These are phyloP conservation scores for Chaetomium fimeti DNA, from an alignment of 495 filamentous ascomycete genomes.

Conservation along the genomic window DNA sequence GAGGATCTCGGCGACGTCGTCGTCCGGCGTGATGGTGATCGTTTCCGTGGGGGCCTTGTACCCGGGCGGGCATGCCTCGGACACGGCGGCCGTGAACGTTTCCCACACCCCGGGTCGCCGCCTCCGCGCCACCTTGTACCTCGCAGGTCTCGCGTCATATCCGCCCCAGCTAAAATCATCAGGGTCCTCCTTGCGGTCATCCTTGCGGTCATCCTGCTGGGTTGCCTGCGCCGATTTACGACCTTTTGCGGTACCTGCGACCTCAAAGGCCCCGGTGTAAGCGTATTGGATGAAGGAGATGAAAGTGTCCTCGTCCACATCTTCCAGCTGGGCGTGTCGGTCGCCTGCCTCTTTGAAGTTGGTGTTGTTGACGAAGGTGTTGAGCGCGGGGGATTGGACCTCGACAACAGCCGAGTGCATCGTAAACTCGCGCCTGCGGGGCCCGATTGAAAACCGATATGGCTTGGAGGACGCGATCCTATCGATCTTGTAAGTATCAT, in stretches of 20 bases:
- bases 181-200: too few relatives aligned
- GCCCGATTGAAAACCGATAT: slow-evolving; percentile 16
- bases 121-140: too few relatives aligned
- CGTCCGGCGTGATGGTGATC: not conserved
- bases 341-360: slow-evolving; percentile 23
- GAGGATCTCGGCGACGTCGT: not conserved
- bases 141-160: too few relatives aligned
- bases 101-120: not conserved
- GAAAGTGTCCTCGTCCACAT: slow-evolving; percentile 21
- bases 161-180: too few relatives aligned
- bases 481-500: not conserved
- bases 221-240: too few relatives aligned
- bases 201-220: too few relatives aligned
- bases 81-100: not conserved
- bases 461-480: slow-evolving; percentile 19
- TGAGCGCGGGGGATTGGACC: slow-evolving; percentile 1
- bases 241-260: too few relatives aligned
- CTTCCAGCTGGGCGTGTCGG: slow-evolving; percentile 1
- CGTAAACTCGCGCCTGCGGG: slow-evolving; percentile 4
- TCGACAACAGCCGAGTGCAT: slow-evolving; percentile 17
- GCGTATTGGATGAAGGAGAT: slow-evolving; percentile 13
- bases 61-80: not conserved
- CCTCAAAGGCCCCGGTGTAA: slow-evolving; percentile 16
- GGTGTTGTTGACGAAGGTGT: slow-evolving; percentile 16
- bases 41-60: too few relatives aligned